These are phyloP conservation scores for Tetrastigma voinierianum DNA, from an alignment of 164 flowering plant species.

Conservation along the genomic window DNA sequence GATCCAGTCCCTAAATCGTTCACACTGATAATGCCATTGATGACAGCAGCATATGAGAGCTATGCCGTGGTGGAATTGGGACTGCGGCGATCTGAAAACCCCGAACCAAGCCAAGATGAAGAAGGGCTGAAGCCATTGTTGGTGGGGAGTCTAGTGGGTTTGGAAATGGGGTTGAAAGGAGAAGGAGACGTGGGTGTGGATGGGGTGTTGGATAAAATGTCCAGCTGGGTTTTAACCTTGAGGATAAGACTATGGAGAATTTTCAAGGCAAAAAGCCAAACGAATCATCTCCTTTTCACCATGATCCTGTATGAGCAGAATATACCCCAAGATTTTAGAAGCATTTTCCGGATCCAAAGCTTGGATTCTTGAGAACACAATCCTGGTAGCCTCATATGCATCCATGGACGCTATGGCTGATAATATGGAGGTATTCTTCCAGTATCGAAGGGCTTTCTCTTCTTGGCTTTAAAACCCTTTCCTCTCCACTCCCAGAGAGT, in stretches of 20 bases:
- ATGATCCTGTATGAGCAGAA: constrained; percentile 65
- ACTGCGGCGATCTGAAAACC: neutral
- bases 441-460: too few species aligned
- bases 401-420: constrained; percentile 36
- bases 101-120: constrained; percentile 23
- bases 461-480: too few species aligned
- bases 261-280: constrained; percentile 67
- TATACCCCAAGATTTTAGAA: constrained; percentile 74
- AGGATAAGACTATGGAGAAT: constrained; percentile 44
- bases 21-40: constrained; percentile 27
- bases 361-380: constrained; percentile 47
- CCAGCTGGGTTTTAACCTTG: constrained; percentile 46
- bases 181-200: constrained; percentile 24
- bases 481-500: neutral
- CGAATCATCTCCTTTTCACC: constrained; percentile 76
- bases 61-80: constrained; percentile 12
- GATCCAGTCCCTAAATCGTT: constrained; percentile 13
- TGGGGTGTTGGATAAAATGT: constrained; percentile 16
- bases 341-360: constrained; percentile 62
- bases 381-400: constrained; percentile 42
- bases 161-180: constrained; percentile 17
- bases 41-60: constrained; percentile 36
- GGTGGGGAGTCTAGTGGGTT: constrained; percentile 11
- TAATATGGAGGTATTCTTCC: too few species aligned
- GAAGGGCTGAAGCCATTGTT: constrained; percentile 19